Evolutionary conservation across 768 basidiomycete genomes (phyloP), one percentile per base, ranked within the genome.

Genomic region (Boletus insuetus): DNA sequence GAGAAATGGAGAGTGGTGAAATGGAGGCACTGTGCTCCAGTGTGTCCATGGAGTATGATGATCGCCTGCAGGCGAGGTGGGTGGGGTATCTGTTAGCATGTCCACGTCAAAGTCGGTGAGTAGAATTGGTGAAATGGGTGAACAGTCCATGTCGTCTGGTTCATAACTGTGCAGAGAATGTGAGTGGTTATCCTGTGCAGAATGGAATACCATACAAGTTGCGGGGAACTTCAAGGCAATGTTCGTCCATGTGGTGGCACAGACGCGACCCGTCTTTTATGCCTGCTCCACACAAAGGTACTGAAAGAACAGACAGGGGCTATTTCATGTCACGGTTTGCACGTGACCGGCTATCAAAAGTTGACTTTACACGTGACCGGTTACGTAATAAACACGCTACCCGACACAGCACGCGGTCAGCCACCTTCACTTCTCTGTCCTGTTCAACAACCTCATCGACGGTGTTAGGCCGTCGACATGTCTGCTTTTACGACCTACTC

Each of bases 381-480:
- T 68, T 69, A 69, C 44, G 32, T 70, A 69, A 69, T 49, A 59
- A 54, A 71, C 69, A 72, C 69, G 69, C 63, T 50, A 22, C 19
- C 19, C 46, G 19, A 49, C 39, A 35, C 32, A 50, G 47, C 64
- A 62, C 60, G 59, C 60, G 55, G 51, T 17, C 3, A 31, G 61
- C 57, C 53, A 67, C 60, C 55, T 56, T 31, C 38, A n/a, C 34
- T 39, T 37, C 35, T 37, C 48, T 42, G 24, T 45, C 46, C 57
- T 22, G 41, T 29, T 47, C 48, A 24, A 41, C 29, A 31, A n/a
- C 37, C 5, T 34, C 52, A 53, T 51, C 59, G 62, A 63, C 70
- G 35, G 78, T 76, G 78, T 79, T 79, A 79, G 78, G 78, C 78
- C 78, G 67, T 61, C 62, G 64, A 58, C 61, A 73, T 71, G 73